phyloP scores from a whole-genome alignment of 192 early-diverging fungal genomes.

The Coemansia sp. region DNA sequence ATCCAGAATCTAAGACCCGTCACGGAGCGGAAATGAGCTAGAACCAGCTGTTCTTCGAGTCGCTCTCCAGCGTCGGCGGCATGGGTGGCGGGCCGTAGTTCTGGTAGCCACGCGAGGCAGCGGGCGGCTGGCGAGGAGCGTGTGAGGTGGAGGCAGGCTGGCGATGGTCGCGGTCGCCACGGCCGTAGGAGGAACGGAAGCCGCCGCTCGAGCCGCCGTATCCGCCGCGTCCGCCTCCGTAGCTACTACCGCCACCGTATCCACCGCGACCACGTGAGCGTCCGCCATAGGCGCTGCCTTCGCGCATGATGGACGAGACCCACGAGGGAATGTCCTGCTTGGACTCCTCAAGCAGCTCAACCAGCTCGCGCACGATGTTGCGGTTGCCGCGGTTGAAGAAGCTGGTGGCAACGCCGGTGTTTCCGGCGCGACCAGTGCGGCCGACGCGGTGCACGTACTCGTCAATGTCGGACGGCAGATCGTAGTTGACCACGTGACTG shows the following conservation, averaged over 20 bases:
- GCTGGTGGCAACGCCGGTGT: slow-evolving; percentile 87
- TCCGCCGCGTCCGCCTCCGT: slow-evolving; percentile 34
- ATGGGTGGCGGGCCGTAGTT: slow-evolving; percentile 27
- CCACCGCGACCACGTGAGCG: slow-evolving; percentile 63
- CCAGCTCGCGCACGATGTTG: slow-evolving; percentile 77
- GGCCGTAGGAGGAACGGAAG: slow-evolving; percentile 27
- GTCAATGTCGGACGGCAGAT: slow-evolving; percentile 93
- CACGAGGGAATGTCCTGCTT: slow-evolving; percentile 91
- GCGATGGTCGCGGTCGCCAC: slow-evolving; percentile 49
- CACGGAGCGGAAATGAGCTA: slow-evolving; percentile 17
- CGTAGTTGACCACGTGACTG: slow-evolving; percentile 89
- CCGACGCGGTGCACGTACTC: slow-evolving; percentile 99
- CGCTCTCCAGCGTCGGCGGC: slow-evolving; percentile 43
- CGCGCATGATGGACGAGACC: slow-evolving; percentile 72
- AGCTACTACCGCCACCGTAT: slow-evolving; percentile 40
- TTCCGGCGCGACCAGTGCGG: slow-evolving; percentile 96
- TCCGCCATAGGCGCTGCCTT: slow-evolving; percentile 57
- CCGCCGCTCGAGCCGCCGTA: slow-evolving; percentile 31
- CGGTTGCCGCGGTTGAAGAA: slow-evolving; percentile 93
- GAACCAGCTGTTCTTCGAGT: slow-evolving; percentile 66
- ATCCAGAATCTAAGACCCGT: too few relatives aligned
- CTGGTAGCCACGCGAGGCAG: slow-evolving; percentile 6
- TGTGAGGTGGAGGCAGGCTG: slow-evolving; percentile 4
- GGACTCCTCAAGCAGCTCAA: slow-evolving; percentile 88
- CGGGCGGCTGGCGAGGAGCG: slow-evolving; percentile 14